Evolutionary conservation across 495 filamentous ascomycete species (phyloP).

Genomic region (Penicillium roqueforti): DNA sequence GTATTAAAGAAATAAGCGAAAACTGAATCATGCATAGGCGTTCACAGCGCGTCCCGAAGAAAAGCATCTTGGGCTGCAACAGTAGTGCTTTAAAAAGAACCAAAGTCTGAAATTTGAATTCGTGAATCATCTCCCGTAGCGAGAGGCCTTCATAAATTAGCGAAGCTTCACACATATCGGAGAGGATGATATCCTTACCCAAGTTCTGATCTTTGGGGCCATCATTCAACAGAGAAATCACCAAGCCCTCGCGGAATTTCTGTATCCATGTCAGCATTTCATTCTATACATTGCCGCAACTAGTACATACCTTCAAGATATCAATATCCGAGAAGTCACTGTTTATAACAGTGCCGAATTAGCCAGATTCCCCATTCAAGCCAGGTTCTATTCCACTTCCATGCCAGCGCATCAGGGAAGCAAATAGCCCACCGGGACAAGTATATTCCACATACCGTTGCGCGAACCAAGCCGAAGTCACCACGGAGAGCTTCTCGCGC

Average conservation of each 20-base stretch:
- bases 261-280: constrained; percentile 35
- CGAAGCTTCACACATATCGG: neutral
- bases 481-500: constrained; percentile 78
- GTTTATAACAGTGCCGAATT: constrained; percentile 12
- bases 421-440: neutral
- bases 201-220: constrained; percentile 80
- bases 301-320: constrained; percentile 57
- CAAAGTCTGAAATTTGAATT: constrained; percentile 89
- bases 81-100: constrained; percentile 91
- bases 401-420: neutral
- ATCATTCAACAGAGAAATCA: constrained; percentile 60
- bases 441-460: constrained; percentile 65
- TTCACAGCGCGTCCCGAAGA: constrained; percentile 94
- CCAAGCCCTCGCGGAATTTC: constrained; percentile 87
- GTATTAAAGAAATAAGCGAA: constrained; percentile 88
- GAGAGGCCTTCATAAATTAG: constrained; percentile 59
- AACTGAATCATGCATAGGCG: constrained; percentile 97
- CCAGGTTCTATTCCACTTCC: neutral
- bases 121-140: constrained; percentile 83
- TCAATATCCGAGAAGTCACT: constrained; percentile 71
- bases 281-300: neutral
- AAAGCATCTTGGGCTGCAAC: constrained; percentile 98
- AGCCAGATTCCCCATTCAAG: constrained; percentile 11
- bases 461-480: constrained; percentile 94
- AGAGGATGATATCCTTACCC: constrained; percentile 46